A percentile compares a stretch with the other conserved stretches of the same genome.
These are phyloP conservation scores for Rhododendron ovatum DNA, from an alignment of 148 eudicot genomes.

Conservation along the genomic window DNA sequence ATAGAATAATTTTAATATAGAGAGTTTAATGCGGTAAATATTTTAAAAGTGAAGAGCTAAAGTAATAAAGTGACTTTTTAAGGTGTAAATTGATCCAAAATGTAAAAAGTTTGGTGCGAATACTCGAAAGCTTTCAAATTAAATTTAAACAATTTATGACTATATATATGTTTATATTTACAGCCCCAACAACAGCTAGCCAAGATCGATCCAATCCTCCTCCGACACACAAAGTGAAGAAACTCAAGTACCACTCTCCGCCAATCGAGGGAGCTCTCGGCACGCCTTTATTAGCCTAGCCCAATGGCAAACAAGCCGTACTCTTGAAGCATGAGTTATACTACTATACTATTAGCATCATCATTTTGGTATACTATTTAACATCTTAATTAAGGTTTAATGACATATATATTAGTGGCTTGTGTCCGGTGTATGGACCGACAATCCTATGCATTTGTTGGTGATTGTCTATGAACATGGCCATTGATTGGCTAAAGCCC, in stretches of 20 bases:
- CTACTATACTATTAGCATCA: not conserved
- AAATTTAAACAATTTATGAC: too few species aligned
- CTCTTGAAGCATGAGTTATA: not conserved
- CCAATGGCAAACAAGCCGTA: slow-evolving; percentile 11
- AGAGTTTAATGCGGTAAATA: too few species aligned
- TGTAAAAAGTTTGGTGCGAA: too few species aligned
- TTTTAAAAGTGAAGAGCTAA: too few species aligned
- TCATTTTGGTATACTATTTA: not conserved
- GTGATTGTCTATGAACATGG: slow-evolving; percentile 19
- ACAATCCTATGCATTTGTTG: not conserved
- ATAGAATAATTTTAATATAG: too few species aligned
- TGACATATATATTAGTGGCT: not conserved
- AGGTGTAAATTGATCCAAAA: too few species aligned
- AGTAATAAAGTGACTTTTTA: too few species aligned
- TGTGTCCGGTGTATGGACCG: not conserved
- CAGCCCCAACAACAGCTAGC: not conserved
- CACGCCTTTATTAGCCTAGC: slow-evolving; percentile 18
- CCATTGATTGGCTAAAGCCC: slow-evolving; percentile 34
- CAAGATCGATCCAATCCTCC: not conserved
- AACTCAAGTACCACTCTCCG: slow-evolving; percentile 5
- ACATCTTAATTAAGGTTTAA: not conserved
- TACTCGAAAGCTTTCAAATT: too few species aligned
- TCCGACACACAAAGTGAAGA: slow-evolving; percentile 4
- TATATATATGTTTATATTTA: too few species aligned
- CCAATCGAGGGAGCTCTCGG: slow-evolving; percentile 10